phyloP scores from a whole-genome alignment of 345 rosid species.

The Citrus unshiu region DNA sequence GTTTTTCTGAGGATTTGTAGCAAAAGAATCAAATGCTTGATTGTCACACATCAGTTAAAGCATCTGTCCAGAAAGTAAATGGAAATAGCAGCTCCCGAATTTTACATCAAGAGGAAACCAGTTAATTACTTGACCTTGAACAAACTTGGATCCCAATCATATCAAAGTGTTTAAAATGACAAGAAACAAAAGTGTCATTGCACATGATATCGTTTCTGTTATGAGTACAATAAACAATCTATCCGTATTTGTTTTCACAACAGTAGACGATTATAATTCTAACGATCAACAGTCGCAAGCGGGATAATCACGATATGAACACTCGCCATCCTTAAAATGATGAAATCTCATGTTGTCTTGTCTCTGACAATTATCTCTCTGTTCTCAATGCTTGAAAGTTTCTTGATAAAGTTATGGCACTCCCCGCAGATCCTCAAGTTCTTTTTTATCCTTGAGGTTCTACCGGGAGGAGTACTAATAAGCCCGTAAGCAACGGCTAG shows the following conservation, averaged over 20 bases:
- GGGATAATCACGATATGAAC: constrained; percentile 10
- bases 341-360: constrained; percentile 8
- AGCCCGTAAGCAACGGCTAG: constrained; percentile 17
- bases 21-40: neutral
- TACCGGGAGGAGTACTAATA: neutral
- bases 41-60: neutral
- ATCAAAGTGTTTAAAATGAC: neutral
- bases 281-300: no score
- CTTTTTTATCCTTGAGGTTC: constrained; percentile 11
- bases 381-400: constrained; percentile 6
- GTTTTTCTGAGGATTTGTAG: neutral
- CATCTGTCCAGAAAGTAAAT: neutral
- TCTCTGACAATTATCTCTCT: constrained; percentile 11
- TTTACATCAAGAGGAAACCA: neutral
- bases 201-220: neutral
- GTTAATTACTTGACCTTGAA: neutral
- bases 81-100: neutral
- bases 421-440: constrained; percentile 14
- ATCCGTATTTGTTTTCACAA: neutral
- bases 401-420: constrained; percentile 12
- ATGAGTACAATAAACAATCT: no score
- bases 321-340: constrained; percentile 10
- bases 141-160: neutral
- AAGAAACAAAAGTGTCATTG: neutral
- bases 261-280: neutral